A percentile compares a stretch with the other conserved stretches of the same genome.
Evolutionary conservation across 1,284 basidiomycete genomes (phyloP).

Genomic region (Heterobasidion annosum): DNA sequence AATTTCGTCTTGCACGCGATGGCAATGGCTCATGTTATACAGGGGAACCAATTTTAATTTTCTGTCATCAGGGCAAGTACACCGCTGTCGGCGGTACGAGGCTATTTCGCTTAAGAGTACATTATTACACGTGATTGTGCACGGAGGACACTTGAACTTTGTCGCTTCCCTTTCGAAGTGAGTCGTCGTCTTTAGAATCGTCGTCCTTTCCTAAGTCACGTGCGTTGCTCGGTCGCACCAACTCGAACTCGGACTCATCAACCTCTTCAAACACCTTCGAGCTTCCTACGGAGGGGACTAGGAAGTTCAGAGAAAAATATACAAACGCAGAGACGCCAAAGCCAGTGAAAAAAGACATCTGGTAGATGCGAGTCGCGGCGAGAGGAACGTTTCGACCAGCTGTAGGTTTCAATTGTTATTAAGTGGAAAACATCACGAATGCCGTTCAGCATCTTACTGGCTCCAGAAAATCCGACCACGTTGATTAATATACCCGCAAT

Average conservation of each 20-base stretch:
- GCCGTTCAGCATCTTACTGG: slow-evolving; percentile 31
- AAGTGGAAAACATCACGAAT: slow-evolving; percentile 6
- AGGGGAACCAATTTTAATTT: too few species aligned
- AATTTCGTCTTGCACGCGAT: too few species aligned
- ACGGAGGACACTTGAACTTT: neutral
- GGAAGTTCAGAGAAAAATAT: slow-evolving; percentile 50
- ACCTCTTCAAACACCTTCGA: slow-evolving; percentile 48
- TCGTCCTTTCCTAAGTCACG: neutral
- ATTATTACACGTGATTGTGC: neutral
- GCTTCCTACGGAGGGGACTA: slow-evolving; percentile 51
- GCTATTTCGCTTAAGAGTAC: neutral
- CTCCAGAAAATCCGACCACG: slow-evolving; percentile 66
- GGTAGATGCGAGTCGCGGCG: slow-evolving; percentile 60
- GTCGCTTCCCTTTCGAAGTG: neutral
- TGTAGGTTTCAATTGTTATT: slow-evolving; percentile 12
- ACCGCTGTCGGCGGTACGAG: too few species aligned
- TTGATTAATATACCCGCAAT: slow-evolving; percentile 76
- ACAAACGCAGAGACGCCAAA: slow-evolving; percentile 60
- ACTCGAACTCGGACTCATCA: slow-evolving; percentile 37
- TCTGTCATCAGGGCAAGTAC: too few species aligned
- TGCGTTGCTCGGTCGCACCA: neutral
- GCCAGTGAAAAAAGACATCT: slow-evolving; percentile 74
- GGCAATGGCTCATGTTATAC: too few species aligned
- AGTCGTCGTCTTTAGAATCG: neutral
- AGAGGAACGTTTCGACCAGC: slow-evolving; percentile 51